These are phyloP conservation scores for Sclerotinia spermophila DNA, from an alignment of 2,329 filamentous ascomycete species.

Conservation along the genomic window DNA sequence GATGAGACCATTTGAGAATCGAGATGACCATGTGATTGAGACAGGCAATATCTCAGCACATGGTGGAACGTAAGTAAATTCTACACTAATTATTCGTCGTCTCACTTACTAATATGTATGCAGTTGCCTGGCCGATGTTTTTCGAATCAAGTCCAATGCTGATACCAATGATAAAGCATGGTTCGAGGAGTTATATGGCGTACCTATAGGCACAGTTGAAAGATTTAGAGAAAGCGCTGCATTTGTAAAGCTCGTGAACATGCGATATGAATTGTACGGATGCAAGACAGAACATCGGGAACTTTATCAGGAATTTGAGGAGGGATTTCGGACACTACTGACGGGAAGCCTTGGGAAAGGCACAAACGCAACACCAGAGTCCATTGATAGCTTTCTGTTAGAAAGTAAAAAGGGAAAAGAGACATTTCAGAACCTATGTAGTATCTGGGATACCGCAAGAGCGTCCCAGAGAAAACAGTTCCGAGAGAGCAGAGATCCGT, in stretches of 20 bases:
- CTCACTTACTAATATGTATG: not conserved
- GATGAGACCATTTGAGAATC: not conserved
- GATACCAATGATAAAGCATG: not conserved
- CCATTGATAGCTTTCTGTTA: not conserved
- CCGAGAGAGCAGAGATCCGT: not conserved
- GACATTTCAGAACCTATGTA: not conserved
- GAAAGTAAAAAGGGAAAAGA: not conserved
- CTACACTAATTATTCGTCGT: not conserved
- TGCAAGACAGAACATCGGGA: not conserved
- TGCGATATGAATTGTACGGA: conserved; percentile 6
- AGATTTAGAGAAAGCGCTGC: not conserved
- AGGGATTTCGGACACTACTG: not conserved
- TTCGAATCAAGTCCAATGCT: not conserved
- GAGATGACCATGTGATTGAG: not conserved
- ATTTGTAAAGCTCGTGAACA: conserved; percentile 4
- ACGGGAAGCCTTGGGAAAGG: not conserved
- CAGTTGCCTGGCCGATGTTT: conserved; percentile 8
- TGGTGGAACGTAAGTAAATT: conserved; percentile 12
- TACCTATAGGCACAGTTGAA: not conserved
- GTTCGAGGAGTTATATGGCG: not conserved
- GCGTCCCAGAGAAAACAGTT: not conserved
- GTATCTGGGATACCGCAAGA: not conserved
- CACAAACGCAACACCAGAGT: not conserved
- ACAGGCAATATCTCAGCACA: conserved; percentile 1
- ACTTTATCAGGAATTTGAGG: not conserved